phyloP scores from a whole-genome alignment of 768 basidiomycete species.

The Kwoniella sp. region DNA sequence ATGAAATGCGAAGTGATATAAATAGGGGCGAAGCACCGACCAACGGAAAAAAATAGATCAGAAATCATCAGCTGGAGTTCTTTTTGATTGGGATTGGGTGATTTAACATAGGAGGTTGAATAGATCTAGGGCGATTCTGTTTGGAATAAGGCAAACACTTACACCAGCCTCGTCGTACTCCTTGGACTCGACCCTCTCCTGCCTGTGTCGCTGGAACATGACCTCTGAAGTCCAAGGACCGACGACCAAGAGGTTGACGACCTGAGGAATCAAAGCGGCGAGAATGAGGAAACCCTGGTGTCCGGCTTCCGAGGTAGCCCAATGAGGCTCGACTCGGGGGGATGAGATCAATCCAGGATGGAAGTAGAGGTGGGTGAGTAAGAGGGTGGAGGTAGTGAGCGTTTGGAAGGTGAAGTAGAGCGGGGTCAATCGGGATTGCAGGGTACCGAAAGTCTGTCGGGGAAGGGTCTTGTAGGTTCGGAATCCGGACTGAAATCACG shows the following conservation, averaged over 20 bases:
- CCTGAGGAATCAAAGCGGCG: slow-evolving; percentile 57
- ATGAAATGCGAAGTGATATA: too few relatives aligned
- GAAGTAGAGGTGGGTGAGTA: slow-evolving; percentile 62
- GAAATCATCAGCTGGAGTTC: too few relatives aligned
- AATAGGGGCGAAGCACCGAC: background rate
- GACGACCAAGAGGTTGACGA: slow-evolving; percentile 68
- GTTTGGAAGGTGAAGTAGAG: slow-evolving; percentile 71
- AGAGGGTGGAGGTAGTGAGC: slow-evolving; percentile 61
- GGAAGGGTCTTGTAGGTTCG: slow-evolving; percentile 54
- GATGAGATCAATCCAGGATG: slow-evolving; percentile 64
- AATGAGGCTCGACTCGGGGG: slow-evolving; percentile 58
- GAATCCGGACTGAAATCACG: slow-evolving; percentile 29
- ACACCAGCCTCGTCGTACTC: slow-evolving; percentile 68
- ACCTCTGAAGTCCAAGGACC: slow-evolving; percentile 73
- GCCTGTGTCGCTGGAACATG: slow-evolving; percentile 72
- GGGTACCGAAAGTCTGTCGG: slow-evolving; percentile 69
- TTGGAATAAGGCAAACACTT: slow-evolving; percentile 51
- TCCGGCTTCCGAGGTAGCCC: slow-evolving; percentile 43
- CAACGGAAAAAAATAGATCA: too few relatives aligned
- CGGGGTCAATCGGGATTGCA: slow-evolving; percentile 76
- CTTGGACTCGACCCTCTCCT: slow-evolving; percentile 76
- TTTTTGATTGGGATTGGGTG: too few relatives aligned
- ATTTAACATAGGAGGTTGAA: too few relatives aligned
- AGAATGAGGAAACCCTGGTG: slow-evolving; percentile 43
- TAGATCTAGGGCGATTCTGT: too few relatives aligned